Evolutionary conservation across 192 early-diverging fungal genomes (phyloP), one percentile per base, ranked within the genome.

Genomic region (Backusella westeae): DNA sequence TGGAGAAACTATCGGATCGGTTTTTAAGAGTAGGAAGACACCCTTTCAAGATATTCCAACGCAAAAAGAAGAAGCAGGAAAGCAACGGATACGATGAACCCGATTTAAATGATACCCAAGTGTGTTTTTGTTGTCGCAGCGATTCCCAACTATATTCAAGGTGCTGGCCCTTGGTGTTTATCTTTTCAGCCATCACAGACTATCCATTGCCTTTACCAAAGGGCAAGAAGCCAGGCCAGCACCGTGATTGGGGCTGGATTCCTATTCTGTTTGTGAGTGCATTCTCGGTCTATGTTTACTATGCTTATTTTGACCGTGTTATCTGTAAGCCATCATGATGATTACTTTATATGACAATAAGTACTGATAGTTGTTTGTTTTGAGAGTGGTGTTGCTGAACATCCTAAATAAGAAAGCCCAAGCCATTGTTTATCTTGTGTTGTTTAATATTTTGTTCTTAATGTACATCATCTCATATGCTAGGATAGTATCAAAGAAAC

Each of bases 401-500:
- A 65, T n/a, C 1, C 35, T 76, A n/a, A 71, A 75, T 12, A 59
- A 49, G 14, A 34, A 34, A 42, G 15, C 46, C 5, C 74, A 76
- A 65, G 75, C 75, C 23, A 80, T 80, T 72, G 52, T 83, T 23
- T 87, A 87, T 59, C 26, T 87, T 26, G 78, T 80, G 6, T 49
- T 82, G 0, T 78, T 75, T 38, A 76, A 81, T 59, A 73, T 79
- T n/a, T 49, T 84, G 4, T 71, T 84, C 10, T 14, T 79, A 8
- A 71, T 89, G 46, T 78, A 80, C 17, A 74, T 82, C 32, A 66
- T 81, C 19, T 85, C 85, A 2, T 89, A 89, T 39, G 67, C 71
- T 7, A 75, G 86, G 41, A 82, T 83, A 39, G 72, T 89, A 23
- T 72, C 71, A 49, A 71, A 73, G 34, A 75, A 53, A 0, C 87